Conservation (phyloP, 2,329 filamentous ascomycete species). For the Aureobasidium sp. region DNA sequence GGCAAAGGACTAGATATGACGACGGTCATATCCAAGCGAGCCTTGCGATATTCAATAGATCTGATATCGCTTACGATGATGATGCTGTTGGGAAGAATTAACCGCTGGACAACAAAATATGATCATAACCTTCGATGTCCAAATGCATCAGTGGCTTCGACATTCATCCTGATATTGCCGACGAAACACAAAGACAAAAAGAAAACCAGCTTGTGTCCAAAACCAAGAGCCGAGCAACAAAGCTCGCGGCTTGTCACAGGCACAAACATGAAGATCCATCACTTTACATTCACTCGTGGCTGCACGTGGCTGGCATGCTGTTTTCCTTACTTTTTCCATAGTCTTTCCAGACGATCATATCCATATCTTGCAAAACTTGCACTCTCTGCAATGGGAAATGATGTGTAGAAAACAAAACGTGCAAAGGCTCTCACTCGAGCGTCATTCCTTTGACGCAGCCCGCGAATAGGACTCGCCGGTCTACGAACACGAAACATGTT, state of each 20-base stretch:
- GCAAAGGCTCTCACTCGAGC: neutral
- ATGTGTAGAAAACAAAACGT: neutral
- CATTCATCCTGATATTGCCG: neutral
- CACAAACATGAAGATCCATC: neutral
- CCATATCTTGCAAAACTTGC: no score
- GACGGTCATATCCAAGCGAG: slow-evolving; percentile 4
- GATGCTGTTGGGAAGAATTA: neutral
- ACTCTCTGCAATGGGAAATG: slow-evolving; percentile 12
- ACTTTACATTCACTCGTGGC: slow-evolving; percentile 10
- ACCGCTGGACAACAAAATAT: neutral
- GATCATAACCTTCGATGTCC: slow-evolving; percentile 1
- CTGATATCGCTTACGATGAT: slow-evolving; percentile 1
- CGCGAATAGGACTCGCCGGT: neutral
- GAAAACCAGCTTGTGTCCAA: neutral
- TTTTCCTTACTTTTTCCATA: neutral
- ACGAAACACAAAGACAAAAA: neutral
- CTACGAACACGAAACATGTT: neutral
- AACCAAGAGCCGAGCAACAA: neutral
- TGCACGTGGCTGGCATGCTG: slow-evolving; percentile 16
- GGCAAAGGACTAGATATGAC: slow-evolving; percentile 3
- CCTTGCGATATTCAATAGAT: neutral
- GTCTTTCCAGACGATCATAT: slow-evolving; percentile 9
- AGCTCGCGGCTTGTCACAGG: neutral
- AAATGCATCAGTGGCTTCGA: slow-evolving; percentile 3
- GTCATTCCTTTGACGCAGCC: neutral